Conservation (phyloP, 2,329 filamentous ascomycete genomes). For the Tolypocladium capitatum region DNA sequence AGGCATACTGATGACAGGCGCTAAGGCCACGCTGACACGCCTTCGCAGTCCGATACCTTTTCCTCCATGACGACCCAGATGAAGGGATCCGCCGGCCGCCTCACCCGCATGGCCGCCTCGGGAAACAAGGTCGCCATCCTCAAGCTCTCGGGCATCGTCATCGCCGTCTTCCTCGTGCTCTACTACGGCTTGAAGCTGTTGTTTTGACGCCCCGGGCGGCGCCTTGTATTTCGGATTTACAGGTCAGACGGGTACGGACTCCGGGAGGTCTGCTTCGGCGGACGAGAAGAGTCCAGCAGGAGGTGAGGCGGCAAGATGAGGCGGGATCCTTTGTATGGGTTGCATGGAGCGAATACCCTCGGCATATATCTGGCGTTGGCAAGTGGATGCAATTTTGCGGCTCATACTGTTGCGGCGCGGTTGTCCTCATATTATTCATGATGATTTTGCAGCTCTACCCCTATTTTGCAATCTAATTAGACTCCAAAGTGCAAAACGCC, state of each 20-base stretch:
- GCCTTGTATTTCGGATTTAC: not conserved
- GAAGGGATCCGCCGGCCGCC: constrained; percentile 67
- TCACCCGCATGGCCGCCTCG: constrained; percentile 80
- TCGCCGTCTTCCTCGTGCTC: constrained; percentile 57
- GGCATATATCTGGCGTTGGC: constrained; percentile 5
- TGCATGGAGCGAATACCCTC: constrained; percentile 5
- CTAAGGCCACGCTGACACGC: not conserved
- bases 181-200: constrained; percentile 60
- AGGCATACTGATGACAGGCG: not conserved
- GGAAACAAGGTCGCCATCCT: constrained; percentile 87
- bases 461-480: constrained; percentile 15
- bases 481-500: constrained; percentile 21
- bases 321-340: not conserved
- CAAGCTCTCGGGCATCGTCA: constrained; percentile 74
- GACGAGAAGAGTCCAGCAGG: not conserved
- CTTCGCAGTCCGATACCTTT: constrained; percentile 67
- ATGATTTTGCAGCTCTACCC: constrained; percentile 1
- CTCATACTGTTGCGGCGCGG: not conserved
- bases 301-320: not conserved
- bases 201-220: constrained; percentile 26
- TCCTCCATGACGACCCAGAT: constrained; percentile 72
- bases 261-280: not conserved
- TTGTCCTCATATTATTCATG: not conserved
- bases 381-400: not conserved
- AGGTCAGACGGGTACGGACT: not conserved